Evolutionary conservation across 2,329 filamentous ascomycete species (phyloP), one percentile per base, ranked within the genome.

Genomic region (Aspergillus sp.): DNA sequence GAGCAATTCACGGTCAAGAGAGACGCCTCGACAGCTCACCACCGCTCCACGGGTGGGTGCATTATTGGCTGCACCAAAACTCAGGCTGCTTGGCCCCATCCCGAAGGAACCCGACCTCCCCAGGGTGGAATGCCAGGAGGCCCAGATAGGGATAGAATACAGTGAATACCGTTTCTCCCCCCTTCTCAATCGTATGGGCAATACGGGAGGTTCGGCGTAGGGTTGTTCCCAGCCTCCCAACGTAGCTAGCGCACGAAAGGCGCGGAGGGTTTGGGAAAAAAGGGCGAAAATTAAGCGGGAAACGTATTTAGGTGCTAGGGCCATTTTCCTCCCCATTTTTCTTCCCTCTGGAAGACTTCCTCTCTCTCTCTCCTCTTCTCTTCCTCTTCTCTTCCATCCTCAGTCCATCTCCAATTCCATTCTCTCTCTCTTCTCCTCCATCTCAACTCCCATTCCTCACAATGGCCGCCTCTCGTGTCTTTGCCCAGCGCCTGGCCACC

Each of bases 381-480:
- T 60, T 63, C 64, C 67, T 66, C 55, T 58, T 59, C 27, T 60
- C 61, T 60, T 59, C 58, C 65, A 62, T 66, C 62, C 64, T 62
- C 60, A 37, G 37, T 55, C 57, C 52, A 56, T 58, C 60, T 58
- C 48, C 48, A 50, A 61, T 55, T 59, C 58, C 53, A 56, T 53
- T 61, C 58, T 56, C 57, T 52, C 68, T 68, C 62, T 60, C 59
- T 58, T 58, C 57, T 60, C 59, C 59, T 57, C 57, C 49, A 33
- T 43, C 50, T 37, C 55, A 60, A 52, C 53, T 60, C 52, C 44
- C 44, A 46, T 78, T 82, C 82, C 80, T 87, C 84, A 85, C 84
- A 90, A 92, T 92, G 89, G 87, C 89, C 79, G 84, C 86, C 79
- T 82, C 86, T 78, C 89, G 89, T 82, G 84, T 91, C 79, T 84